Evolutionary conservation across 768 basidiomycete genomes (phyloP).

Genomic region (Boletus sp.): DNA sequence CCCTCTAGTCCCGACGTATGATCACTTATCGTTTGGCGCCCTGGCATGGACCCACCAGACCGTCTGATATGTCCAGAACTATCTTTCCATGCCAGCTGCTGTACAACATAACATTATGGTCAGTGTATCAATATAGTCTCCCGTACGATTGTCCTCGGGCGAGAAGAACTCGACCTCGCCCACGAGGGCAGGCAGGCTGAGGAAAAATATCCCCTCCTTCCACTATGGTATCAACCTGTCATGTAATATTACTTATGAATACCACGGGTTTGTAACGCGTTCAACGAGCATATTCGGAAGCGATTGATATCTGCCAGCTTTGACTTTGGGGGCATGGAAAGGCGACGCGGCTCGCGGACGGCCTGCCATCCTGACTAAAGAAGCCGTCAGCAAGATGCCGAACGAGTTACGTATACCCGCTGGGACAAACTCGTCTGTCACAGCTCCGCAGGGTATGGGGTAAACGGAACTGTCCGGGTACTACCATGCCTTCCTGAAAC

Average conservation of each 20-base stretch:
- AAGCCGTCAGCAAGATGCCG: not conserved
- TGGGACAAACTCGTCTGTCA: conserved; percentile 45
- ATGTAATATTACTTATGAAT: conserved; percentile 25
- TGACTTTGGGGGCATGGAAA: conserved; percentile 4
- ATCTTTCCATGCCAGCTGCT: conserved; percentile 7
- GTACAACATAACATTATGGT: conserved; percentile 18
- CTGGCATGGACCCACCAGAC: conserved; percentile 10
- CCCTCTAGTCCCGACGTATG: conserved; percentile 2
- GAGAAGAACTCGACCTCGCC: not conserved
- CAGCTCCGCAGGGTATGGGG: conserved; percentile 22
- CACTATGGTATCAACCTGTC: conserved; percentile 9
- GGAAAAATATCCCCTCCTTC: not conserved
- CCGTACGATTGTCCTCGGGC: not conserved
- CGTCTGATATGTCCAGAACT: conserved; percentile 9
- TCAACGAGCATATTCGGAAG: conserved; percentile 1
- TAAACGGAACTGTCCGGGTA: not conserved
- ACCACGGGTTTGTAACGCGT: not conserved
- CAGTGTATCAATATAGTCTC: conserved; percentile 16
- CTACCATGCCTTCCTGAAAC: not conserved
- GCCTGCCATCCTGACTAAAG: conserved; percentile 1
- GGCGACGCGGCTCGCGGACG: not conserved
- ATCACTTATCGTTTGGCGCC: conserved; percentile 9
- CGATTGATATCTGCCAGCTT: conserved; percentile 10
- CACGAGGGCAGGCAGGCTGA: not conserved
- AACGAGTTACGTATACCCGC: conserved; percentile 38